Evolutionary conservation across 192 early-diverging fungal genomes (phyloP).

Genomic region (Coemansia sp.): DNA sequence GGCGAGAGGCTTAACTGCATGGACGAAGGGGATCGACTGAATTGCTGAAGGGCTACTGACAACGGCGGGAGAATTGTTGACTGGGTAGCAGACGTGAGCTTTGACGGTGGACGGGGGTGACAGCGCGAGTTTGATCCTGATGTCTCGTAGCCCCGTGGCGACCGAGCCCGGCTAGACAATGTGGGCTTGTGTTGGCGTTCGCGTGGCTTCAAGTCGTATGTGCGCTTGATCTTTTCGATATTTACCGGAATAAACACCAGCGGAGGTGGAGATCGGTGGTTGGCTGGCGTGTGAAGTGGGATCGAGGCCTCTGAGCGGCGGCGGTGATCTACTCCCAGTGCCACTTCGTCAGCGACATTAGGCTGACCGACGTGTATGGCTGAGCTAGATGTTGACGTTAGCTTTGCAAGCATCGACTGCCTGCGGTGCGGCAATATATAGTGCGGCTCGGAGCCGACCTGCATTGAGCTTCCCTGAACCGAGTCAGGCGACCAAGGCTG

Average conservation of each 20-base stretch:
- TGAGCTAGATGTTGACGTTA: neutral
- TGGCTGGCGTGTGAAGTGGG: neutral
- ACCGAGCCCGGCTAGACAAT: neutral
- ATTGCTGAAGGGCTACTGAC: slow-evolving; percentile 2
- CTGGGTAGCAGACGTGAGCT: neutral
- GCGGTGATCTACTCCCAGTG: neutral
- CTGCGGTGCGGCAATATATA: slow-evolving; percentile 1
- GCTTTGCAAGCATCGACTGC: neutral
- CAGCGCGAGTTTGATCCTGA: neutral
- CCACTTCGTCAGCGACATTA: neutral
- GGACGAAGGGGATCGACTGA: neutral
- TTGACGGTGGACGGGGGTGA: neutral
- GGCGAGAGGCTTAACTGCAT: neutral
- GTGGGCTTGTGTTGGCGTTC: slow-evolving; percentile 2
- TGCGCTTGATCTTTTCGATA: slow-evolving; percentile 25
- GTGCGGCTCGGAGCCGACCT: neutral
- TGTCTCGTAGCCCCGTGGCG: neutral
- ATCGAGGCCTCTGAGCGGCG: slow-evolving; percentile 1
- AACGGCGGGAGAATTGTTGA: neutral
- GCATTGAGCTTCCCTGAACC: neutral
- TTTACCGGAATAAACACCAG: slow-evolving; percentile 26
- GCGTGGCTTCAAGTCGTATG: slow-evolving; percentile 17
- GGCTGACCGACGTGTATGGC: neutral
- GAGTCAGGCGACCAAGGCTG: neutral
- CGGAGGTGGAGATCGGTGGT: neutral